Evolutionary conservation across 2,329 filamentous ascomycete genomes (phyloP).

Genomic region (Beauveria medogensis): DNA sequence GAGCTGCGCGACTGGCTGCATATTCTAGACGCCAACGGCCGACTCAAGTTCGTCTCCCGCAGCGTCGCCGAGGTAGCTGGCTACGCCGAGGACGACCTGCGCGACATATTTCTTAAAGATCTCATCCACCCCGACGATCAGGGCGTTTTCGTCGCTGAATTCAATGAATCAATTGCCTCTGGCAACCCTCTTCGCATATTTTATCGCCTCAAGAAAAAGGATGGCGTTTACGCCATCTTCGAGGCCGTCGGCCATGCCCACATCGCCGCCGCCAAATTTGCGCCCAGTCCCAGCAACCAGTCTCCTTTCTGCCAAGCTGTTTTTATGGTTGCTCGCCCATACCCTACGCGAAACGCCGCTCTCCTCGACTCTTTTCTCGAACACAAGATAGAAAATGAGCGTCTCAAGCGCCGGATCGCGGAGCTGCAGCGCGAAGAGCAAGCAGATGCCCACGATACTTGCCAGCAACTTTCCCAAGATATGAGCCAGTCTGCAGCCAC

Average conservation of each 20-base stretch:
- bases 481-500: conserved; percentile 50
- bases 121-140: conserved; percentile 82
- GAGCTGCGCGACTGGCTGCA: conserved; percentile 84
- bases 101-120: conserved; percentile 69
- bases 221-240: conserved; percentile 69
- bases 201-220: conserved; percentile 71
- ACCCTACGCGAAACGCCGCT: conserved; percentile 78
- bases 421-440: conserved; percentile 80
- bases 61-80: conserved; percentile 69
- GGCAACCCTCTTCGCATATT: conserved; percentile 77
- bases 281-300: conserved; percentile 54
- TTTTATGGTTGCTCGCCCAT: conserved; percentile 87
- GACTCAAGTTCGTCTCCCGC: conserved; percentile 78
- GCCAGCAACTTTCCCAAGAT: conserved; percentile 43
- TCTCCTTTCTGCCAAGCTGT: conserved; percentile 75
- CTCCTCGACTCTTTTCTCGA: conserved; percentile 89
- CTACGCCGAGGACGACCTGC: conserved; percentile 61
- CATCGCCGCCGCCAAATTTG: conserved; percentile 60
- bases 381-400: conserved; percentile 94
- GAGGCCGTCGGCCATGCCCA: conserved; percentile 92
- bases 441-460: conserved; percentile 63
- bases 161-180: conserved; percentile 80
- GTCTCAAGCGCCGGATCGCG: conserved; percentile 72
- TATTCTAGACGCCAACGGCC: conserved; percentile 76
- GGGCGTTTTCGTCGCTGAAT: conserved; percentile 73